Base-by-base conservation (phyloP, 345 rosid species). In the Salix dunnii region DNA sequence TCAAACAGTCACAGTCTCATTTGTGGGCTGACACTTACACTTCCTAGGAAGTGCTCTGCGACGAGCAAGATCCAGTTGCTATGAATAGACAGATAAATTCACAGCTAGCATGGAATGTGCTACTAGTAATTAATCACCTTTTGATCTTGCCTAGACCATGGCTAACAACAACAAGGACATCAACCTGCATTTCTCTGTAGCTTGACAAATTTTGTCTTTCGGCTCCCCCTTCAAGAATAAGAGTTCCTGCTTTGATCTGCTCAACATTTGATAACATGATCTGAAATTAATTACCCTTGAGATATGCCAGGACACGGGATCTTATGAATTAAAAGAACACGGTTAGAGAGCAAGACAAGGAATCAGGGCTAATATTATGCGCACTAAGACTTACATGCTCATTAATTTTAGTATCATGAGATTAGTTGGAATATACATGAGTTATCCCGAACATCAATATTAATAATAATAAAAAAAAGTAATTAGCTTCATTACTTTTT, bases 121-220 rank as follows among this genome's bases (percentile, higher is more conserved):
- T 48, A 1, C 55, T 5, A 5, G 8, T 49, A 49, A 18, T 49
- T 18, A 49, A 51, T 43, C 2, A 94, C 98, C 98, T 88, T 75
- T 88, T 90, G 77, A 94, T 86, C 85, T 76, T 88, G 79, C 97
- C 90, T 1, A 88, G 90, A 73, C 96, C 95, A 31, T 93, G 97
- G 79, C 91, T 91, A 58, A 94, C 96, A 0, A 90, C 76, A 11
- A 92, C 87, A 10, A 93, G 91, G 48, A 95, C 94, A 77, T 91
- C 96, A 9, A 80, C 80, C 6, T 87, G 82, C 79, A 77, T 79
- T 69, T 91, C 82, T 95, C 97, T 3, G 88, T 85, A 4, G 90
- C 90, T 77, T 88, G 89, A 73, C 97, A 94, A 14, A 91, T 86
- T 92, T 83, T 86, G 67, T 94, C 96, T 77, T 92, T 91, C 1